phyloP scores from a whole-genome alignment of 768 basidiomycete genomes.

The Brasilioporus rufonigricans region DNA sequence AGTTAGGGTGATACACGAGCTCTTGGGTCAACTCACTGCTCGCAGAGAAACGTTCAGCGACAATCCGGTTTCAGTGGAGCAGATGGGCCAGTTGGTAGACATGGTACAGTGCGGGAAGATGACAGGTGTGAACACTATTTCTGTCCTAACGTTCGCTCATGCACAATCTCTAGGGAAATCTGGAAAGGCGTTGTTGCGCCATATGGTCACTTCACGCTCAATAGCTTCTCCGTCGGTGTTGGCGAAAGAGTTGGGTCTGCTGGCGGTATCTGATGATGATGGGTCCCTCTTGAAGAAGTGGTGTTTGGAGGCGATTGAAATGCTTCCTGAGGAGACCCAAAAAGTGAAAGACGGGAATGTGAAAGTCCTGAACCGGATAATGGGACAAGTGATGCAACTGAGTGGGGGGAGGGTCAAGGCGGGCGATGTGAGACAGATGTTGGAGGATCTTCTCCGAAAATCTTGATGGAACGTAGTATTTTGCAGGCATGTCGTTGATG shows the following conservation, averaged over 20 bases:
- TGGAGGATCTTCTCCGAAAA: conserved; percentile 45
- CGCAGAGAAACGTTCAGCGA: conserved; percentile 54
- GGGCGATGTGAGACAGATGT: conserved; percentile 44
- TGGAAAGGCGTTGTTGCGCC: conserved; percentile 72
- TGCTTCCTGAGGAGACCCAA: conserved; percentile 63
- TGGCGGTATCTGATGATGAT: conserved; percentile 36
- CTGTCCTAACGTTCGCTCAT: neutral
- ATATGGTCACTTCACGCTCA: conserved; percentile 52
- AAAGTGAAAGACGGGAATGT: conserved; percentile 65
- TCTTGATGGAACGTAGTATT: neutral
- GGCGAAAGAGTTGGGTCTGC: conserved; percentile 49
- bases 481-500: neutral
- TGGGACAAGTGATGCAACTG: conserved; percentile 68
- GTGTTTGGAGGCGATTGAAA: conserved; percentile 62
- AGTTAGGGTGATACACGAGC: conserved; percentile 82
- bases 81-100: conserved; percentile 77
- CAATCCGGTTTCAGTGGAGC: conserved; percentile 56
- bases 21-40: conserved; percentile 73
- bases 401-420: conserved; percentile 82
- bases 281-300: conserved; percentile 46
- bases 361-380: conserved; percentile 61
- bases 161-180: conserved; percentile 57
- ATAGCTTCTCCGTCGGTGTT: conserved; percentile 40
- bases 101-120: conserved; percentile 63
- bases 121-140: conserved; percentile 50